Evolutionary conservation across 139 green algal species (phyloP).

Genomic region (Auxenochlorella pyrenoidosa): DNA sequence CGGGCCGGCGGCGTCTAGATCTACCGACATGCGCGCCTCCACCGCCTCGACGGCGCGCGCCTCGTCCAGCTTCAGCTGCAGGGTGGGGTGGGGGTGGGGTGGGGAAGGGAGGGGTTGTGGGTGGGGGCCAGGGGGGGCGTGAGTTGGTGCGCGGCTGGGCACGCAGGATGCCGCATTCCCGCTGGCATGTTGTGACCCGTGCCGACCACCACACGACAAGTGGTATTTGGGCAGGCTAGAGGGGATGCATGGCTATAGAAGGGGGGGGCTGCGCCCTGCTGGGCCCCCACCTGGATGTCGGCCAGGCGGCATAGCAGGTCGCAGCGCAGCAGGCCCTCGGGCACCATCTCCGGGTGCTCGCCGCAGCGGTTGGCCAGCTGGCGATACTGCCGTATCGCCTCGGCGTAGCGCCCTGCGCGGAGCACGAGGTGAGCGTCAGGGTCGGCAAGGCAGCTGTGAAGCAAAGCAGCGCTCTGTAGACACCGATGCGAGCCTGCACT

Average conservation of each 20-base stretch:
- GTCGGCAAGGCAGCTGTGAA: no score
- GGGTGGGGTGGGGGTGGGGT: not conserved
- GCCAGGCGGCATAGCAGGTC: conserved; percentile 62
- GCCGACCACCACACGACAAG: no score
- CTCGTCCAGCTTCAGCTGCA: conserved; percentile 48
- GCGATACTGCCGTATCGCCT: conserved; percentile 45
- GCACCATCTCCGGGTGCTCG: not conserved
- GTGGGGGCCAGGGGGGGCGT: not conserved
- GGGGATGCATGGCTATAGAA: no score
- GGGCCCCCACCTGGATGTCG: conserved; percentile 54
- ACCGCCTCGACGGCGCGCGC: conserved; percentile 41
- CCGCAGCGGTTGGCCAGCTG: conserved; percentile 38
- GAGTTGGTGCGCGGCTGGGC: not conserved
- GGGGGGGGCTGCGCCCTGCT: conserved; percentile 5
- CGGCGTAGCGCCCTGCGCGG: conserved; percentile 2
- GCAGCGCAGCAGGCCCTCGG: conserved; percentile 25
- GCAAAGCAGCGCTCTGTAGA: no score
- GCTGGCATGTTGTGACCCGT: no score
- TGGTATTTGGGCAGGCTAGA: no score
- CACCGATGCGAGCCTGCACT: no score
- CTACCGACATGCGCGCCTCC: conserved; percentile 36
- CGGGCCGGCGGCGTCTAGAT: not conserved
- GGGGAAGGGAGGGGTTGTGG: not conserved
- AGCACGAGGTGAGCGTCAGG: no score
- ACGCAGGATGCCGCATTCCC: no score